These are phyloP conservation scores for Schoenoplectus triqueter DNA, from an alignment of 202 grass and related monocot genomes.

Conservation along the genomic window DNA sequence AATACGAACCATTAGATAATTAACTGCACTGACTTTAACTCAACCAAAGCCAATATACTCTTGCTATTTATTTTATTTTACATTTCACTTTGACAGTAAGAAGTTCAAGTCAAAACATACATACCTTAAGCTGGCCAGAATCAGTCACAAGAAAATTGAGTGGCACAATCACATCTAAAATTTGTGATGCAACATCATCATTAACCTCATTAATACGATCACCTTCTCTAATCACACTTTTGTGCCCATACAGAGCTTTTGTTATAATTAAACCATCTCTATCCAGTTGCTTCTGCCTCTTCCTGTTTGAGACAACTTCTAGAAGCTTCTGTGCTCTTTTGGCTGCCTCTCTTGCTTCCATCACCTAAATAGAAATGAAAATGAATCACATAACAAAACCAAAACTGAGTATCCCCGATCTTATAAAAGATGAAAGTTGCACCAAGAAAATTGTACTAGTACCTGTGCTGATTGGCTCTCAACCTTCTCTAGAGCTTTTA, in stretches of 20 bases:
- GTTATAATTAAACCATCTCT: slow-evolving; percentile 79
- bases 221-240: slow-evolving; percentile 46
- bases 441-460: slow-evolving; percentile 32
- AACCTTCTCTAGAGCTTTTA: slow-evolving; percentile 72
- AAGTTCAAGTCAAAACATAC: slow-evolving; percentile 1
- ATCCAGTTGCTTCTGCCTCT: slow-evolving; percentile 82
- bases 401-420: slow-evolving; percentile 30
- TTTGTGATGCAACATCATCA: slow-evolving; percentile 76
- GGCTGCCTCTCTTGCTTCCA: slow-evolving; percentile 75
- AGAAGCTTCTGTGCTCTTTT: slow-evolving; percentile 79
- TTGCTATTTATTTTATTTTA: background rate
- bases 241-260: slow-evolving; percentile 81
- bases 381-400: slow-evolving; percentile 12
- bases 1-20: background rate
- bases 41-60: background rate
- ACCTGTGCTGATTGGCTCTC: slow-evolving; percentile 76
- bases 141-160: slow-evolving; percentile 90
- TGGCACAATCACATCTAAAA: slow-evolving; percentile 86
- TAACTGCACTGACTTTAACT: background rate
- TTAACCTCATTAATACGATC: slow-evolving; percentile 55
- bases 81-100: background rate
- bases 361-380: slow-evolving; percentile 57
- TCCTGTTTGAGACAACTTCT: slow-evolving; percentile 85
- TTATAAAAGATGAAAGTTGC: slow-evolving; percentile 40
- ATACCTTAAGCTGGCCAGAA: slow-evolving; percentile 89